Evolutionary conservation across 768 basidiomycete genomes (phyloP).

Genomic region (Tylopilus cervinicoccineus): DNA sequence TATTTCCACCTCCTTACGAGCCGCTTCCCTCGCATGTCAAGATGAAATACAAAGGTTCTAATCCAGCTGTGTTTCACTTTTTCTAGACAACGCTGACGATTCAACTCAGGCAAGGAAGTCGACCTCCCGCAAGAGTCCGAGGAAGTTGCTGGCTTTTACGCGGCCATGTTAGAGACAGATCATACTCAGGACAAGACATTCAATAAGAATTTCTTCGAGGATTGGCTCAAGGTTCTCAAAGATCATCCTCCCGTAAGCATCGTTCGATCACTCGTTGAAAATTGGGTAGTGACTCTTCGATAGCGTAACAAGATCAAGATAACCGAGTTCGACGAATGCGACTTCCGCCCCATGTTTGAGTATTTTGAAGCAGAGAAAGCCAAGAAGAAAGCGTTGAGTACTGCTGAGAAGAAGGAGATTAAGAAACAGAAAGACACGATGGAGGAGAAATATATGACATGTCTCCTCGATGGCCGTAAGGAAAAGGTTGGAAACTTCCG

Average conservation of each 20-base stretch:
- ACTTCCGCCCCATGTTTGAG: slow-evolving; percentile 93
- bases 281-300: slow-evolving; percentile 5
- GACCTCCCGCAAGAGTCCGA: slow-evolving; percentile 83
- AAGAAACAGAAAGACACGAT: slow-evolving; percentile 82
- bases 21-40: slow-evolving; percentile 77
- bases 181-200: slow-evolving; percentile 87
- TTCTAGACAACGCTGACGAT: slow-evolving; percentile 15
- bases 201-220: slow-evolving; percentile 93
- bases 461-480: slow-evolving; percentile 91
- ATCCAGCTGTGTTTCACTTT: slow-evolving; percentile 10
- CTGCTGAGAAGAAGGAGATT: slow-evolving; percentile 85
- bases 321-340: slow-evolving; percentile 72
- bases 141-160: slow-evolving; percentile 97
- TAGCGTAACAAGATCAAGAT: slow-evolving; percentile 76
- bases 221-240: slow-evolving; percentile 76
- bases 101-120: slow-evolving; percentile 62
- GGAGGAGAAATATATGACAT: slow-evolving; percentile 82
- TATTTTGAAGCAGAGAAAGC: slow-evolving; percentile 90
- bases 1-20: slow-evolving; percentile 95
- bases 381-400: slow-evolving; percentile 82
- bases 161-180: slow-evolving; percentile 85
- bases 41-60: slow-evolving; percentile 92
- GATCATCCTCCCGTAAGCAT: slow-evolving; percentile 77
- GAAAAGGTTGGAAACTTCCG: slow-evolving; percentile 99
- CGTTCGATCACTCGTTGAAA: slow-evolving; percentile 5